phyloP scores from a whole-genome alignment of 768 basidiomycete species.

The Termitomyces sp. region DNA sequence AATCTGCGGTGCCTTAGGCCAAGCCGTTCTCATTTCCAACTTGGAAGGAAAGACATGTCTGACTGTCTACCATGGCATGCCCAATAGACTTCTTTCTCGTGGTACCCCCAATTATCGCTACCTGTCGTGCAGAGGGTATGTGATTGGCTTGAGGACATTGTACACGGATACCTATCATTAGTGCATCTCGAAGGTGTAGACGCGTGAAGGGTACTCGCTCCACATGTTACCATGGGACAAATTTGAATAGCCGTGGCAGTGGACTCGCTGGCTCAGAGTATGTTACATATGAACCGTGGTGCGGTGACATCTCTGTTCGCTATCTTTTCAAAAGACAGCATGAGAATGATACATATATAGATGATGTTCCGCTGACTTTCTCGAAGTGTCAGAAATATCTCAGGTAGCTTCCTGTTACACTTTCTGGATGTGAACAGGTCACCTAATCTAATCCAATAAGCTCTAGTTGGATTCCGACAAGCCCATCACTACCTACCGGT shows the following conservation, averaged over 20 bases:
- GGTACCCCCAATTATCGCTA: slow-evolving; percentile 2
- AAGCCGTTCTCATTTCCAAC: background rate
- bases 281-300: background rate
- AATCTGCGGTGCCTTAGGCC: slow-evolving; percentile 1
- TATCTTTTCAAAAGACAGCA: background rate
- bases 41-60: background rate
- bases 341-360: background rate
- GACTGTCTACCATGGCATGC: background rate
- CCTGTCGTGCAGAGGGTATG: background rate
- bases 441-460: background rate
- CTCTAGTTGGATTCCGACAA: background rate
- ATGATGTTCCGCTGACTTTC: background rate
- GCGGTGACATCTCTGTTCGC: background rate
- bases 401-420: background rate
- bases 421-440: background rate
- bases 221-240: background rate
- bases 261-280: background rate
- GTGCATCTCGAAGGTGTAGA: background rate
- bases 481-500: background rate
- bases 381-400: background rate
- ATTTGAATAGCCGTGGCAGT: background rate
- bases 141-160: background rate
- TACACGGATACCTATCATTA: background rate
- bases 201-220: too few relatives aligned
- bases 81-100: slow-evolving; percentile 1